Conservation (phyloP, 495 filamentous ascomycete genomes). For the Neurospora africana region DNA sequence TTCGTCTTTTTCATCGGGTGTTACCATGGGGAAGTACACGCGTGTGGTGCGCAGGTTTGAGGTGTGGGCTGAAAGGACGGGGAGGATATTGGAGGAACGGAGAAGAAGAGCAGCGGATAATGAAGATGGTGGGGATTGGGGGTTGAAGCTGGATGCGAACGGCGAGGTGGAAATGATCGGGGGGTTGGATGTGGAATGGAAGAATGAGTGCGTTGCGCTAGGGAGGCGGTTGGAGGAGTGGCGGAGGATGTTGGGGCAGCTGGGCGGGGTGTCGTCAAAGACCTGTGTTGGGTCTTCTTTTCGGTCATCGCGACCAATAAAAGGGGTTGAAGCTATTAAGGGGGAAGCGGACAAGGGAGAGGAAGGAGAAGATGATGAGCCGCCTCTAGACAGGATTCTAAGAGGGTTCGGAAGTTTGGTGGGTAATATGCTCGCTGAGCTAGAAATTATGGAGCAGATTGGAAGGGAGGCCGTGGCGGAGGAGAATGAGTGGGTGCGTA, state of each 20-base stretch:
- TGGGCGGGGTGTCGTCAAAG: conserved; percentile 15
- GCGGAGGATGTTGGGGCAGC: conserved; percentile 23
- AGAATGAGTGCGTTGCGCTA: conserved; percentile 32
- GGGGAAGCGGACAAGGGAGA: not conserved
- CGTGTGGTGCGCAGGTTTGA: conserved; percentile 40
- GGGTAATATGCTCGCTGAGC: conserved; percentile 37
- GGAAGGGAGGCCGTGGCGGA: conserved; percentile 32
- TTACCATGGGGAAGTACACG: conserved; percentile 33
- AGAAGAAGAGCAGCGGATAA: conserved; percentile 10
- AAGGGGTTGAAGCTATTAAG: not conserved
- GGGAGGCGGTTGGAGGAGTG: conserved; percentile 33
- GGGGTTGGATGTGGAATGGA: conserved; percentile 31
- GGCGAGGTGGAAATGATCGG: conserved; percentile 28
- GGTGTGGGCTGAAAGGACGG: conserved; percentile 35
- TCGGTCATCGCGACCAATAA: not conserved
- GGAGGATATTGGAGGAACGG: conserved; percentile 28
- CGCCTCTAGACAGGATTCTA: conserved; percentile 30
- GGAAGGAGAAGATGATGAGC: conserved; percentile 6
- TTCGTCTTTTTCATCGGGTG: not conserved
- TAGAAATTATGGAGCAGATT: conserved; percentile 37
- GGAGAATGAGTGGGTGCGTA: conserved; percentile 39
- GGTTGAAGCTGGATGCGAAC: conserved; percentile 20
- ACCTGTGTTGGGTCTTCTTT: not conserved
- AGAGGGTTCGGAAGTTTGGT: conserved; percentile 29
- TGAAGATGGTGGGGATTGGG: conserved; percentile 17